These are phyloP conservation scores for Pugionium dolabratum DNA, from an alignment of 345 rosid genomes.

Conservation along the genomic window DNA sequence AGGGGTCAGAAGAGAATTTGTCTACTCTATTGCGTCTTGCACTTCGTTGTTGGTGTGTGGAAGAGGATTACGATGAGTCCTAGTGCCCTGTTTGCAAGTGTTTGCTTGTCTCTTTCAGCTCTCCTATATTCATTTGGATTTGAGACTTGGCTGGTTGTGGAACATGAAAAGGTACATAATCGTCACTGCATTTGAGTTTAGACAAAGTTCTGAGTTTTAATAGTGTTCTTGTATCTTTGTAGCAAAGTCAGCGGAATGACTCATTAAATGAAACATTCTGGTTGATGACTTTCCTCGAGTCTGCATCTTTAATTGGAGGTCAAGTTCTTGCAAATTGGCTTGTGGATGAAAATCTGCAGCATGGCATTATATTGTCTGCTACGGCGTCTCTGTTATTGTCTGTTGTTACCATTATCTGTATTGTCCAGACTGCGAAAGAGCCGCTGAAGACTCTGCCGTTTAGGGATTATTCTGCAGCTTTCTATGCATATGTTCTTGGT, in stretches of 20 bases:
- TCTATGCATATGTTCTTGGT: conserved; percentile 50
- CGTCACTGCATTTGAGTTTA: background rate
- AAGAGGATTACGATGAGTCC: conserved; percentile 64
- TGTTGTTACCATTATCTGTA: conserved; percentile 48
- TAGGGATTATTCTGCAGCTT: conserved; percentile 52
- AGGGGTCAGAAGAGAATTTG: conserved; percentile 83
- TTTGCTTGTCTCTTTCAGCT: conserved; percentile 69
- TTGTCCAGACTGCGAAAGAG: conserved; percentile 58
- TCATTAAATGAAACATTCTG: conserved; percentile 78
- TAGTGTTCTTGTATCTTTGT: conserved; percentile 30
- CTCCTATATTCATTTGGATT: conserved; percentile 71
- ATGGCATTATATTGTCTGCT: conserved; percentile 53
- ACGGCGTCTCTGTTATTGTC: conserved; percentile 51
- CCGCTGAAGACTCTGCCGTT: conserved; percentile 41
- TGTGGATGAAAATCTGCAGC: conserved; percentile 45
- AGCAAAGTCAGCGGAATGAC: conserved; percentile 85
- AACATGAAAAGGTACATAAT: conserved; percentile 76
- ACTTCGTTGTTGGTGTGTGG: conserved; percentile 71
- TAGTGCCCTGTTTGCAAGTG: conserved; percentile 56
- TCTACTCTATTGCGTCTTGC: conserved; percentile 67
- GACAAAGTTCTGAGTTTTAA: background rate
- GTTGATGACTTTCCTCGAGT: conserved; percentile 86
- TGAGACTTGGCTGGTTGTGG: conserved; percentile 81
- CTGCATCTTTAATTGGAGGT: conserved; percentile 69
- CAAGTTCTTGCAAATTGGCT: conserved; percentile 80